Percentiles rank a stretch among this genome's conserved stretches.
Conservation (phyloP, 257 asterid genomes). For the Plantago elongata region DNA sequence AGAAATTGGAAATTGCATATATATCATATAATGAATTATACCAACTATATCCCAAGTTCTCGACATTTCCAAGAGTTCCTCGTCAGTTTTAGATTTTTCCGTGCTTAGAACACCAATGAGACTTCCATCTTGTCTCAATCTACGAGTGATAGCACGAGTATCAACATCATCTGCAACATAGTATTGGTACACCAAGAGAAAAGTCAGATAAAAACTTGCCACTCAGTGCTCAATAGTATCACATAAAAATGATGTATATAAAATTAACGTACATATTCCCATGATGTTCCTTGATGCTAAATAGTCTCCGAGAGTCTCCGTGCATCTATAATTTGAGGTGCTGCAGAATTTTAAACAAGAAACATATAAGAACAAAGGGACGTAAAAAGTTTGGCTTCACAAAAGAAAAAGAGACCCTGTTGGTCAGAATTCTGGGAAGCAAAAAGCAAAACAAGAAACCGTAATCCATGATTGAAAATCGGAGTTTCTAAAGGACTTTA, state of each 20-base stretch:
- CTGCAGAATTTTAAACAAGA: slow-evolving; percentile 32
- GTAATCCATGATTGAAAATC: slow-evolving; percentile 2
- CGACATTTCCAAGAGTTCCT: slow-evolving; percentile 74
- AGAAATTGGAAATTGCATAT: neutral
- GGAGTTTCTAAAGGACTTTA: slow-evolving; percentile 18
- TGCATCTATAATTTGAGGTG: slow-evolving; percentile 89
- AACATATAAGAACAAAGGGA: slow-evolving; percentile 11
- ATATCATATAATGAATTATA: slow-evolving; percentile 21
- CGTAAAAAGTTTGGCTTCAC: slow-evolving; percentile 8
- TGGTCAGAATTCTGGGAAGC: slow-evolving; percentile 3
- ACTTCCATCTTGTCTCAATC: slow-evolving; percentile 89
- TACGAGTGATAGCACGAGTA: slow-evolving; percentile 93
- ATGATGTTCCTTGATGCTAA: slow-evolving; percentile 81
- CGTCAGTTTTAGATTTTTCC: slow-evolving; percentile 63
- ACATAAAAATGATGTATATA: slow-evolving; percentile 9
- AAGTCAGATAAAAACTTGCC: slow-evolving; percentile 2
- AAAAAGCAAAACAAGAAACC: slow-evolving; percentile 1
- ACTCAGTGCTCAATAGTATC: slow-evolving; percentile 8
- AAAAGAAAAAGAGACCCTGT: neutral
- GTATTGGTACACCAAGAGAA: slow-evolving; percentile 17
- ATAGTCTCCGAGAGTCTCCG: slow-evolving; percentile 73
- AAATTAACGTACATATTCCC: slow-evolving; percentile 77
- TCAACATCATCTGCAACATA: slow-evolving; percentile 75
- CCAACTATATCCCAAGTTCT: slow-evolving; percentile 84
- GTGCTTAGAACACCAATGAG: slow-evolving; percentile 94